A percentile compares a stretch with the other conserved stretches of the same genome.
Evolutionary conservation across 768 basidiomycete genomes (phyloP).

Genomic region (Russula sp.): DNA sequence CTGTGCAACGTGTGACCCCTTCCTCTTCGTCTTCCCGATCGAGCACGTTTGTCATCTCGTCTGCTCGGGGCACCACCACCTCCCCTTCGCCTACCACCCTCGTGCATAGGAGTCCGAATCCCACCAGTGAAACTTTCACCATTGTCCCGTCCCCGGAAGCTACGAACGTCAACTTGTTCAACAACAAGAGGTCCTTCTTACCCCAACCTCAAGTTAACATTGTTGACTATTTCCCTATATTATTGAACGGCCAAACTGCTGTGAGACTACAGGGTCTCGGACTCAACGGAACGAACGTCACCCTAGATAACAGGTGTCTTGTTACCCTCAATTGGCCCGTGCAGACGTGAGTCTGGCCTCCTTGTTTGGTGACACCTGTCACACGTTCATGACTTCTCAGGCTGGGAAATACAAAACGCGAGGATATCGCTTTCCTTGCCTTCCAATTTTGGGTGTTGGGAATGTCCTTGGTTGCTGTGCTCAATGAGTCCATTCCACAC

Average conservation of each 20-base stretch:
- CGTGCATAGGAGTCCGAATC: background rate
- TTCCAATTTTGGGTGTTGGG: conserved; percentile 79
- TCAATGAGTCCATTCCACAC: conserved; percentile 79
- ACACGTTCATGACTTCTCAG: conserved; percentile 30
- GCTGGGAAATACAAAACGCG: conserved; percentile 63
- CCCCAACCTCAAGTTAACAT: background rate
- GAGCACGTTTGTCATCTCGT: background rate
- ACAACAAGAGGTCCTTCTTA: background rate
- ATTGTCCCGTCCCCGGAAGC: background rate
- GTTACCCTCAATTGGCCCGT: conserved; percentile 63
- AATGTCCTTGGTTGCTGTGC: conserved; percentile 62
- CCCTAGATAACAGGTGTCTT: conserved; percentile 45
- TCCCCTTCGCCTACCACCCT: background rate
- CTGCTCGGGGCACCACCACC: background rate
- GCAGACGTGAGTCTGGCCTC: conserved; percentile 42
- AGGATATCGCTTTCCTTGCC: conserved; percentile 68
- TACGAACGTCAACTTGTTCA: background rate
- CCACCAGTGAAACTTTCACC: background rate
- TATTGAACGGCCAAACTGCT: conserved; percentile 12
- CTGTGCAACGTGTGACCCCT: background rate
- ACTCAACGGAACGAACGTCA: conserved; percentile 29
- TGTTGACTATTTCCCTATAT: background rate
- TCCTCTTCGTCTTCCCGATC: conserved; percentile 2
- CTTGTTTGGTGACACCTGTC: conserved; percentile 7
- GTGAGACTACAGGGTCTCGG: conserved; percentile 33